A percentile compares a stretch with the other conserved stretches of the same genome.
phyloP scores from a whole-genome alignment of 805 yeast genomes.

The Metschnikowia drakensbergensis region DNA sequence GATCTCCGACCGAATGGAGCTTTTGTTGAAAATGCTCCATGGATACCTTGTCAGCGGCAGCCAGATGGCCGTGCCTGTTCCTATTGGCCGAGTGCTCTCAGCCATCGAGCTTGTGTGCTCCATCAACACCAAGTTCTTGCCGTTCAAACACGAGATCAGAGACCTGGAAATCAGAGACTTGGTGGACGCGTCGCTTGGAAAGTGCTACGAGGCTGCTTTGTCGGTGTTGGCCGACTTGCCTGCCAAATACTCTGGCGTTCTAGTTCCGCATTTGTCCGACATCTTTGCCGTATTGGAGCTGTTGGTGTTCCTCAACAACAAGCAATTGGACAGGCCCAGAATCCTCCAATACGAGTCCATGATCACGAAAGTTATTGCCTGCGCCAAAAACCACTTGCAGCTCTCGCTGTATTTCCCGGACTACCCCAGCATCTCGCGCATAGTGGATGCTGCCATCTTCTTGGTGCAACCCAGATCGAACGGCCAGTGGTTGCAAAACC shows the following conservation, averaged over 20 bases:
- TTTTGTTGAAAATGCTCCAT: conserved; percentile 37
- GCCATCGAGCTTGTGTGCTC: conserved; percentile 53
- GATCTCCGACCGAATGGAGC: conserved; percentile 48
- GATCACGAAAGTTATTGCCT: conserved; percentile 32
- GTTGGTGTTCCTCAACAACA: conserved; percentile 50
- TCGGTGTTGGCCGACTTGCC: conserved; percentile 37
- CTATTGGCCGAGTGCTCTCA: conserved; percentile 54
- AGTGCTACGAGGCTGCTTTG: conserved; percentile 45
- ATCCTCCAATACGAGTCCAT: conserved; percentile 38
- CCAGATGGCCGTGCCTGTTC: conserved; percentile 53
- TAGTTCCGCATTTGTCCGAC: conserved; percentile 47
- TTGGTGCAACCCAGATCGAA: conserved; percentile 35
- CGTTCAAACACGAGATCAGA: conserved; percentile 57
- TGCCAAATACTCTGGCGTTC: conserved; percentile 31
- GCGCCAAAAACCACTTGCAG: conserved; percentile 26
- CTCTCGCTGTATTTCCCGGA: conserved; percentile 45
- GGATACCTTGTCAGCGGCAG: conserved; percentile 50
- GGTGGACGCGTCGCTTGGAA: conserved; percentile 41
- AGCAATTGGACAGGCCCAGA: conserved; percentile 27
- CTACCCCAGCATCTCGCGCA: conserved; percentile 48
- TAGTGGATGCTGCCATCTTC: conserved; percentile 54
- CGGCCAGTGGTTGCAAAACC: conserved; percentile 1
- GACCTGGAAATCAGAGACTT: conserved; percentile 46
- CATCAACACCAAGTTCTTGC: conserved; percentile 51
- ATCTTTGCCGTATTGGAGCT: conserved; percentile 55